Evolutionary conservation across 1,284 basidiomycete genomes (phyloP), one percentile per base, ranked within the genome.

Genomic region (Fomitopsis pinicola): DNA sequence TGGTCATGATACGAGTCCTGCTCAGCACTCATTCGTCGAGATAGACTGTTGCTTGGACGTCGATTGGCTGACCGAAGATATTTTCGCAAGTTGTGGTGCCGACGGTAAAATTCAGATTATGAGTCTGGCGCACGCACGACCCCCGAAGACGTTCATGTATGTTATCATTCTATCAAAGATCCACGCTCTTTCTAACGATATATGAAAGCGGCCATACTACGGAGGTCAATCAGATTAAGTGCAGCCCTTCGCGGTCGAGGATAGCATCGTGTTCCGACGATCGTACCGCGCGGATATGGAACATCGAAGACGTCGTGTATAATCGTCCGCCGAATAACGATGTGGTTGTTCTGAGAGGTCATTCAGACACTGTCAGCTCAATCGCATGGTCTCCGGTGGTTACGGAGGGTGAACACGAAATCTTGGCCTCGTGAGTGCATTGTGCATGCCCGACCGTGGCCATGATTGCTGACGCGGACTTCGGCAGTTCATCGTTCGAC

Each of bases 181-280:
- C 42, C 42, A 38, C 19, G 22, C 10, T 17, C 15, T 40, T 40
- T 55, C 45, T 33, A 15, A 57, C n/a, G 19, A 40, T 17, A 48
- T 2, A n/a, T 6, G 6, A 35, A 61, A 92, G 89, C 46, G 91
- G 89, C 0, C 92, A 94, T 66, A 78, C 77, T 30, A 83, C 87
- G 63, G 92, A 94, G 72, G 82, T 94, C 65, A 94, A 92, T 68
- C 85, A 88, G 69, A 81, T 94, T 62, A 87, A 86, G 69, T 84
- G 82, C 68, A 91, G 89, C 63, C 78, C 84, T 14, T 78, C 82
- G 38, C 77, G 80, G 38, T 91, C 87, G 28, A 80, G 82, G 57
- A 70, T 94, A 55, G 91, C 90, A 40, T 89, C 91, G 2, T 90
- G 89, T 71, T 90, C 91, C 0, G 92, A 94, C 69, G 92, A 94